These are phyloP conservation scores for Oryza officinalis DNA, from an alignment of 176 grass and related monocot genomes.

Conservation along the genomic window DNA sequence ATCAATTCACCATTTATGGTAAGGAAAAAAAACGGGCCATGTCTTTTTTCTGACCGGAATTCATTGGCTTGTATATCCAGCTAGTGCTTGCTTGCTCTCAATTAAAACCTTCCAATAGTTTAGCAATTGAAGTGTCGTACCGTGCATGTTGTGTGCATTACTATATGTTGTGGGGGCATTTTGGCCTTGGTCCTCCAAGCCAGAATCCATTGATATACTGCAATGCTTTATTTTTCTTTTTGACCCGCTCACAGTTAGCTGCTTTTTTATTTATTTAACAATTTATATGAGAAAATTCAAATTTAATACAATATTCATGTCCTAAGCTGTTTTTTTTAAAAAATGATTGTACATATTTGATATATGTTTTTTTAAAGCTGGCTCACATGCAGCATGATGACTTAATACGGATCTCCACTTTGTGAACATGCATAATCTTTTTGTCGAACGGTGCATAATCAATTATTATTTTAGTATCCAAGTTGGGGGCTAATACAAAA, in stretches of 20 bases:
- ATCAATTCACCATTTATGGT: neutral
- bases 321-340: no score
- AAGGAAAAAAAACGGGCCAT: neutral
- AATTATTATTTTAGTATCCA: neutral
- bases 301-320: no score
- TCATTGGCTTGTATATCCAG: neutral
- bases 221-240: neutral
- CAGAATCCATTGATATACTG: neutral
- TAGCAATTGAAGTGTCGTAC: neutral
- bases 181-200: neutral
- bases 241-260: neutral
- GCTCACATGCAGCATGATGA: neutral
- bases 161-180: neutral
- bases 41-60: neutral
- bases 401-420: constrained; percentile 22
- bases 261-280: neutral
- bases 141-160: neutral
- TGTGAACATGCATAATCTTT: constrained; percentile 5
- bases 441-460: neutral
- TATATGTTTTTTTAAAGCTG: neutral
- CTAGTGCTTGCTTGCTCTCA: neutral
- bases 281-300: neutral
- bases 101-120: neutral
- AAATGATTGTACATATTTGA: no score
- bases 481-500: neutral